Base-by-base conservation (phyloP, 768 basidiomycete species). In the Auriscalpium microsporum region DNA sequence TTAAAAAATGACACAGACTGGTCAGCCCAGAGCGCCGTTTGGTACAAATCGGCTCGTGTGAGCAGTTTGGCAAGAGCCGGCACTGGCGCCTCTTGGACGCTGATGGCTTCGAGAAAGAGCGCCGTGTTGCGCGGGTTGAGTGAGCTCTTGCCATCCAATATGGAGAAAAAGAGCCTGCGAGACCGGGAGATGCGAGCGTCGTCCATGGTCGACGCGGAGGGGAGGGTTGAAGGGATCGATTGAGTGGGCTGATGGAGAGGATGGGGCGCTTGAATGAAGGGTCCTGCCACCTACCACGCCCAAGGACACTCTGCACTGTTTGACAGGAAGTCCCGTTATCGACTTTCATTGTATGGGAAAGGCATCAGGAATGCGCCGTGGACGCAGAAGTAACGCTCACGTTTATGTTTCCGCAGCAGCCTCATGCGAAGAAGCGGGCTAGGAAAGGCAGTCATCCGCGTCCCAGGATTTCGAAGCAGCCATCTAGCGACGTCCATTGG, bases 101-200 rank as follows among this genome's bases (percentile, higher is more conserved):
- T 75, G 23, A 82, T 65, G 7, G 73, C 77, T 53, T 82, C 73
- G 2, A 82, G 65, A 57, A 82, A 82, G 11, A 65, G 69, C 8
- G 16, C 45, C 4, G 48, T n/a, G 21, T 71, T 72, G 14, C 60
- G 54, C 28, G 34, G 62, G 50, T 3, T 68, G 33, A 78, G 38
- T 1, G 47, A 16, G 1, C 53, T 54, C 40, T 62, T 63, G 16
- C 74, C 75, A 5, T 47, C 28, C 6, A 76, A 55, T 23, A 77
- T 63, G 21, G 62, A 52, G 9, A 68, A 51, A 53, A 78, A 71
- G 23, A 68, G 61, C 57, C 71, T 75, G 16, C 57, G 61, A 23
- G 79, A 67, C 14, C 61, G 65, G 4, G 61, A 37, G 0, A 52
- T 45, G 50, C 69, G 67, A 13, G 40, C 40, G 40, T 14, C 17